A percentile compares a stretch with the other conserved stretches of the same genome.
Conservation (phyloP, 179 eudicot genomes). For the Beta macrorhiza region DNA sequence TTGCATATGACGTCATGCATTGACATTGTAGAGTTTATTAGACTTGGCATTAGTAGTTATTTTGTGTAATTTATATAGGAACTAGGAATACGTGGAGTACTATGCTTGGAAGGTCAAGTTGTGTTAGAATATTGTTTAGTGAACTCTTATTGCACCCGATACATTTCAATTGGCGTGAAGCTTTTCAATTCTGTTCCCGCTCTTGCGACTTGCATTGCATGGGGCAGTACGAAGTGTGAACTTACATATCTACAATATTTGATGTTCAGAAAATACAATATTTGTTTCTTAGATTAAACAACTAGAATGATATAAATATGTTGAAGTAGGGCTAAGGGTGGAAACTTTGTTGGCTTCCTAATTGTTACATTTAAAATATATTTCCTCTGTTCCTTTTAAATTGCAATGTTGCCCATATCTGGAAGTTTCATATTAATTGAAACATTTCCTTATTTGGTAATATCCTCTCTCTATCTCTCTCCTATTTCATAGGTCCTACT, state of each 20-base stretch:
- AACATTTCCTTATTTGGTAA: too few species aligned
- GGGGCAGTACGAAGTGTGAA: background rate
- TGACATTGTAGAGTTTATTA: background rate
- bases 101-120: background rate
- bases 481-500: too few species aligned
- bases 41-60: background rate
- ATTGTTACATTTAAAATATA: too few species aligned
- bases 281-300: too few species aligned
- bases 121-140: background rate
- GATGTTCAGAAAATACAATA: too few species aligned
- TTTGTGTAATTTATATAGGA: background rate
- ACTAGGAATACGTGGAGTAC: background rate
- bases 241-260: background rate
- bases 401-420: too few species aligned
- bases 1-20: background rate
- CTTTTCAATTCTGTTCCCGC: background rate
- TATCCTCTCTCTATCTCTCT: too few species aligned
- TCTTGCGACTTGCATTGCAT: background rate
- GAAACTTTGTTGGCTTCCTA: too few species aligned
- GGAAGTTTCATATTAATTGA: too few species aligned
- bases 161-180: background rate
- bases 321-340: background rate
- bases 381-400: too few species aligned
- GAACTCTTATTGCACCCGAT: background rate
- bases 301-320: background rate